Evolutionary conservation across 345 rosid species (phyloP).

Genomic region (Eucalyptus sp.): DNA sequence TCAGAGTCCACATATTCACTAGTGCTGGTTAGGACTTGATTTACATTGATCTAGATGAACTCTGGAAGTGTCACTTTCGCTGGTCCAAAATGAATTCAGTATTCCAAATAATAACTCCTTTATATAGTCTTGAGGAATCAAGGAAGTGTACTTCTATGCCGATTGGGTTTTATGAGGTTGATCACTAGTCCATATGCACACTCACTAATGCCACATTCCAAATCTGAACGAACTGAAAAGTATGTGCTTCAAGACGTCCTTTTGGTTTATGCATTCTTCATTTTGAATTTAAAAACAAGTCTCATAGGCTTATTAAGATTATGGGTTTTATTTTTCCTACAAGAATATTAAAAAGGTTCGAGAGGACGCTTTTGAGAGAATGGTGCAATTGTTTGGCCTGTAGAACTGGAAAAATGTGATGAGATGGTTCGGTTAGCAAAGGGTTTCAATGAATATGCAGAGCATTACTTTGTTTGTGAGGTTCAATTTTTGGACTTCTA

Average conservation of each 20-base stretch:
- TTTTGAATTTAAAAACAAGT: background rate
- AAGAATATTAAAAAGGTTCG: too few relatives aligned
- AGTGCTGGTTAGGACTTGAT: background rate
- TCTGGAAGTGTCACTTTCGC: background rate
- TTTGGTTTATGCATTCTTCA: too few relatives aligned
- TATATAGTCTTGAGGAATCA: background rate
- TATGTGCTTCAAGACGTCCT: background rate
- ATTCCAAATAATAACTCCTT: background rate
- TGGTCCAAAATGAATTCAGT: background rate
- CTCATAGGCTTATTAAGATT: background rate
- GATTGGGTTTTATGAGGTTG: background rate
- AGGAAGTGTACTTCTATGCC: background rate
- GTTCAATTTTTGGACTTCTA: background rate
- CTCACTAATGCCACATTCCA: background rate
- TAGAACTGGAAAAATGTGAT: background rate
- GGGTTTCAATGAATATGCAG: background rate
- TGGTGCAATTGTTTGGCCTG: background rate
- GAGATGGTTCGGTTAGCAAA: background rate
- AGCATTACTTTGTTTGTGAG: background rate
- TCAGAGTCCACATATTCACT: background rate
- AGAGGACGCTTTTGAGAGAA: background rate
- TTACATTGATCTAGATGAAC: background rate
- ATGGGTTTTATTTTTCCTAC: too few relatives aligned
- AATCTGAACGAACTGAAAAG: background rate
- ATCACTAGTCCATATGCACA: background rate